Conservation (phyloP, 345 rosid genomes). For the Triadica sebifera region DNA sequence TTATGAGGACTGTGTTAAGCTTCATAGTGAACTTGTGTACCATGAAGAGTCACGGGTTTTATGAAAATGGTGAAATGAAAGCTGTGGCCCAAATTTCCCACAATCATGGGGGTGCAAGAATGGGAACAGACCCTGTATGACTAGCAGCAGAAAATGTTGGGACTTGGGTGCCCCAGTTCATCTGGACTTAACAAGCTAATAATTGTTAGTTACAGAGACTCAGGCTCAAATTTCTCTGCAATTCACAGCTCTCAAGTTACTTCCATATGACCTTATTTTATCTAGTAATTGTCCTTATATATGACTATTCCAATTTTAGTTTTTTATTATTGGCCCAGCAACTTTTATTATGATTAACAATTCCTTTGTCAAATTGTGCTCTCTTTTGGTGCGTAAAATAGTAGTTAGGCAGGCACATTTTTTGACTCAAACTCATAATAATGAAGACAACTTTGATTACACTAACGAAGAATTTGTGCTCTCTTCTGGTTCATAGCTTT, state of each 20-base stretch:
- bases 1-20: no score
- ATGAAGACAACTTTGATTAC: no score
- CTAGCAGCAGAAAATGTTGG: background rate
- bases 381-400: background rate
- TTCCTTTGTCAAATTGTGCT: background rate
- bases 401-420: no score
- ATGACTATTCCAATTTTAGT: background rate
- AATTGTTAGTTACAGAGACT: background rate
- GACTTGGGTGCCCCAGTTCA: no score
- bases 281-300: background rate
- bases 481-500: no score
- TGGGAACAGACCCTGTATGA: background rate
- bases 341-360: background rate
- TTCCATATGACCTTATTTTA: background rate
- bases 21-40: background rate
- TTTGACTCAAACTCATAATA: no score
- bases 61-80: background rate
- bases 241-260: background rate
- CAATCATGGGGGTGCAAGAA: background rate
- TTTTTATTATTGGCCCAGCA: background rate
- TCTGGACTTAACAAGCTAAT: background rate
- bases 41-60: constrained; percentile 6
- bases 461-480: no score
- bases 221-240: background rate
- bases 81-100: background rate